Evolutionary conservation across 139 green algal genomes (phyloP).

Genomic region (Tetradesmus obliquus): DNA sequence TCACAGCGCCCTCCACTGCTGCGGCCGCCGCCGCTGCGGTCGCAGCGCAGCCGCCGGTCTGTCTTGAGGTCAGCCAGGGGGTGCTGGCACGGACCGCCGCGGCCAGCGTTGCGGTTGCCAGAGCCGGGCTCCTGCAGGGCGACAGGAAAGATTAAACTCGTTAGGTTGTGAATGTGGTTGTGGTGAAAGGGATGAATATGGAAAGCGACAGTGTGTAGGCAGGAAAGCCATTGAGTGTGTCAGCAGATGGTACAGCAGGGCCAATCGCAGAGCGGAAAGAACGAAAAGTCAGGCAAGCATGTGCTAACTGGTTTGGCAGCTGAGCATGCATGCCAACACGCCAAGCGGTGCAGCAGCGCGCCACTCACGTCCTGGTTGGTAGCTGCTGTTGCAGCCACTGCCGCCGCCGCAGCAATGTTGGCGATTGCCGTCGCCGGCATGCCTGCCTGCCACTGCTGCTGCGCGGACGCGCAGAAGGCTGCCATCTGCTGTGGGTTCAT

Average conservation of each 20-base stretch:
- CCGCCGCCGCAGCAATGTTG: slow-evolving; percentile 36
- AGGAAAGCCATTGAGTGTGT: background rate
- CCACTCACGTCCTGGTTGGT: slow-evolving; percentile 30
- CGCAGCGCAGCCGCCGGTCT: slow-evolving; percentile 1
- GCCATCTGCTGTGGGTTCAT: slow-evolving; percentile 16
- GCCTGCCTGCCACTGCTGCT: slow-evolving; percentile 18
- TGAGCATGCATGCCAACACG: too few species aligned
- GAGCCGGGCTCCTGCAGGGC: background rate
- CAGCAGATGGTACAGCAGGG: background rate
- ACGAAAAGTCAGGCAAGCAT: background rate
- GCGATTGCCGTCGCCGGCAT: slow-evolving; percentile 17
- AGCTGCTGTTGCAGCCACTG: background rate
- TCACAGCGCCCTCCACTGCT: slow-evolving; percentile 29
- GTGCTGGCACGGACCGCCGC: background rate
- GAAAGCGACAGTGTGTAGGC: background rate
- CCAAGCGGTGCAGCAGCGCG: too few species aligned
- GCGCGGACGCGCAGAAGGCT: background rate
- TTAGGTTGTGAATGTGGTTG: background rate
- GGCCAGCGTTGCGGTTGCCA: background rate
- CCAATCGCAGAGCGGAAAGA: too few species aligned
- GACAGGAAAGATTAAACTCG: background rate
- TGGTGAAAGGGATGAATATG: too few species aligned
- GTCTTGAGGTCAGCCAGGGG: background rate
- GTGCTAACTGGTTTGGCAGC: too few species aligned
- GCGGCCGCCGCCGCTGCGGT: slow-evolving; percentile 23